Evolutionary conservation across 139 green algal genomes (phyloP), one percentile per base, ranked within the genome.

Genomic region (Nannochloris sp.): DNA sequence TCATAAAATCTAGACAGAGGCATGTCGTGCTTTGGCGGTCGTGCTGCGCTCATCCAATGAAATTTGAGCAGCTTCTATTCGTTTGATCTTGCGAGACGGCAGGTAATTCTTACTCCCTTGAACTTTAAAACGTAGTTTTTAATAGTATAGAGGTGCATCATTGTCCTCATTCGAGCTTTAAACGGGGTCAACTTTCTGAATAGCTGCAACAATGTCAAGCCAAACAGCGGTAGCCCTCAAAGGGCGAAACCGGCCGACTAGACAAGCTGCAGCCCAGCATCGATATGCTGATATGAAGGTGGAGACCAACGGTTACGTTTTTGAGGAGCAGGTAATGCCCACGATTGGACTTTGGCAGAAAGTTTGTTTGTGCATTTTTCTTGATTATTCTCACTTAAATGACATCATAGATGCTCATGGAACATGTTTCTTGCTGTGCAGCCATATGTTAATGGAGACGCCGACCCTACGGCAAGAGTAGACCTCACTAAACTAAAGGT

Each of bases 401-500:
- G 15, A 38, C 44, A 19, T 54, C 14, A n/a, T 38, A 14, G 8
- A 31, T 8, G 23, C 42, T 39, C 12, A n/a, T n/a, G n/a, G n/a
- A n/a, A n/a, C n/a, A n/a, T 29, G 29, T 6, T 23, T 35, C 15
- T 12, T 55, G 60, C 47, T 58, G 39, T 36, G 37, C 39, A 61
- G 38, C 39, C 29, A 57, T 63, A 63, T 53, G 44, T 42, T 56
- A 42, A 23, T 54, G 56, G 32, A 57, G 56, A 25, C n/a, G 56
- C 23, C n/a, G 63, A 64, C 25, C 27, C 29, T 4, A 67, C 58
- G 23, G n/a, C 58, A 2, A 61, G 71, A 34, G 71, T 73, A 14
- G 71, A 78, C 59, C 53, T 78, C 6, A 60, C 33, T 23, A 78
- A 78, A 38, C 57, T 78, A 31, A 78, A 67, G 58, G 64, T 73